These are phyloP conservation scores for Hymenoscyphus linearis DNA, from an alignment of 2,329 filamentous ascomycete species.

Conservation along the genomic window DNA sequence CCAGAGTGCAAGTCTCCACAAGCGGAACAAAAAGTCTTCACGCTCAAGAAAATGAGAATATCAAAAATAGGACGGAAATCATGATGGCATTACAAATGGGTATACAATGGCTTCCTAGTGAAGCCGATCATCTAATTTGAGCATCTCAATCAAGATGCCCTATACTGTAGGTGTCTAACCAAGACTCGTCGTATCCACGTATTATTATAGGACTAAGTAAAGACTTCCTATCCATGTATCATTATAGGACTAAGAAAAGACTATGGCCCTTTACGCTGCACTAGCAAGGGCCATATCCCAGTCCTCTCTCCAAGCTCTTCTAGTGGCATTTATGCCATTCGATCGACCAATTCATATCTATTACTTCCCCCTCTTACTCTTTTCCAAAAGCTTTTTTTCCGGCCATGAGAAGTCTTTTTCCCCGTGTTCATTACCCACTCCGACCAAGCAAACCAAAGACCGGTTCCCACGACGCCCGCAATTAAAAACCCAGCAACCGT, in stretches of 20 bases:
- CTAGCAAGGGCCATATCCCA: conserved; percentile 25
- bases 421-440: conserved; percentile 22
- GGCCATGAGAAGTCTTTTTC: conserved; percentile 10
- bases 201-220: not conserved
- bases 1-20: too few relatives aligned
- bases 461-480: conserved; percentile 25
- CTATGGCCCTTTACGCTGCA: conserved; percentile 26
- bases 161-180: too few relatives aligned
- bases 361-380: conserved; percentile 22
- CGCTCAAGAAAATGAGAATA: too few relatives aligned
- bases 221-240: not conserved
- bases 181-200: not conserved
- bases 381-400: conserved; percentile 23
- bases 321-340: conserved; percentile 21
- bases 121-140: too few relatives aligned
- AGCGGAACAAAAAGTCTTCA: too few relatives aligned
- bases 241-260: not conserved
- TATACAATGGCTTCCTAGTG: too few relatives aligned
- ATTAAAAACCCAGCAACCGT: conserved; percentile 33
- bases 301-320: not conserved
- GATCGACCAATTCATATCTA: conserved; percentile 30
- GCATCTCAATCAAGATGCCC: too few relatives aligned
- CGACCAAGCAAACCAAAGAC: conserved; percentile 28
- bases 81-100: too few relatives aligned
- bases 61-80: too few relatives aligned